Conservation (phyloP, 371 early-diverging fungal genomes). For the Mucor mucedo region DNA sequence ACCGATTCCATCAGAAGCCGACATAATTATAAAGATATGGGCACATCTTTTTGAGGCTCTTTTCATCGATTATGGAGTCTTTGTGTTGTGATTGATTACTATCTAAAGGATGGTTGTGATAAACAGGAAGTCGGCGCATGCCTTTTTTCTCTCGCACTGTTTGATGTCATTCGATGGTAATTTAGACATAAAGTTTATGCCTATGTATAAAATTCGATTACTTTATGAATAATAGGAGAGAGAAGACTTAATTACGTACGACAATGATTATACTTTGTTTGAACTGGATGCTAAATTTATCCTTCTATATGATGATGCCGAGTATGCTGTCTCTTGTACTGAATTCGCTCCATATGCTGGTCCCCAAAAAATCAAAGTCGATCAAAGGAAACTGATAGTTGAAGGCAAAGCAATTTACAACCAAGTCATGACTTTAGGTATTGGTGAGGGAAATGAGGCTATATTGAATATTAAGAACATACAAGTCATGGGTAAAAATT, state of each 20-base stretch:
- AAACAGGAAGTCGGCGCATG: too few relatives aligned
- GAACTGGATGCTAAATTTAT: constrained; percentile 24
- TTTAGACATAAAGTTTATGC: constrained; percentile 12
- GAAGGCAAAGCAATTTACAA: constrained; percentile 14
- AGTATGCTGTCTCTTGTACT: constrained; percentile 12
- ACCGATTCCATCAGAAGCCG: constrained; percentile 11
- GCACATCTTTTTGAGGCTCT: constrained; percentile 11
- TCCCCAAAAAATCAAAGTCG: constrained; percentile 10
- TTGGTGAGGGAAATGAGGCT: background rate
- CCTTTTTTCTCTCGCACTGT: too few relatives aligned
- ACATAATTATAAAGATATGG: constrained; percentile 13
- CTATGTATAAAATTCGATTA: constrained; percentile 16
- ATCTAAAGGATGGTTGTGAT: too few relatives aligned
- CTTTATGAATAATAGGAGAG: constrained; percentile 9
- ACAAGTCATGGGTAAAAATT: constrained; percentile 11
- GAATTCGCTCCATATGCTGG: constrained; percentile 21
- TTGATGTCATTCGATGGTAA: constrained; percentile 6
- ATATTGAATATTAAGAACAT: background rate
- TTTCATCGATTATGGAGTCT: constrained; percentile 1
- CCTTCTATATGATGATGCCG: constrained; percentile 11
- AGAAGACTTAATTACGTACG: constrained; percentile 4
- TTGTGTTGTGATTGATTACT: too few relatives aligned
- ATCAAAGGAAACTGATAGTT: constrained; percentile 15
- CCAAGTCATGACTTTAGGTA: constrained; percentile 8
- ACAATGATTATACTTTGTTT: constrained; percentile 12